Conservation (phyloP, 257 asterid genomes). For the Solanum pimpinellifolium region DNA sequence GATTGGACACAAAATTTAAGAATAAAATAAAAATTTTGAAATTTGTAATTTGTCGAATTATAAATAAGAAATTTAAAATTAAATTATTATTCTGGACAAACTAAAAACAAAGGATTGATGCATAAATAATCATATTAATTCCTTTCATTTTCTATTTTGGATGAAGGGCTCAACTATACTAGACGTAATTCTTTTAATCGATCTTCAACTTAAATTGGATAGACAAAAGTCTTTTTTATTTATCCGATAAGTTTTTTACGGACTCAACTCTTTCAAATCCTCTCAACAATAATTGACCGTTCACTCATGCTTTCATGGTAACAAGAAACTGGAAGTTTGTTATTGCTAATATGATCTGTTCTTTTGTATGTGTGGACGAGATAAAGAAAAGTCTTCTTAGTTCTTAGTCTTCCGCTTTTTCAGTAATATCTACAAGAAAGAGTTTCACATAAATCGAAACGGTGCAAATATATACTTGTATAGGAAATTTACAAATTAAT, state of each 20-base stretch:
- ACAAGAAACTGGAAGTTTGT: too few species aligned
- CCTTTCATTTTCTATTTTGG: not conserved
- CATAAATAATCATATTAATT: not conserved
- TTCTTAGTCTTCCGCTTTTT: too few species aligned
- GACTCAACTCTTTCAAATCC: not conserved
- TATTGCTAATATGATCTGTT: too few species aligned
- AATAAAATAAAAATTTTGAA: too few species aligned
- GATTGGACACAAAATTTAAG: not conserved
- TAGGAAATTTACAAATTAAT: not conserved
- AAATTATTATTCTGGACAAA: too few species aligned
- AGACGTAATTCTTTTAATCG: not conserved
- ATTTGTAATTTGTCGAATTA: too few species aligned
- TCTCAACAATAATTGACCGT: not conserved
- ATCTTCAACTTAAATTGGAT: not conserved
- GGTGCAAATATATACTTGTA: rapidly evolving
- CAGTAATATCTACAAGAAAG: too few species aligned
- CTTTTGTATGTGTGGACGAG: too few species aligned
- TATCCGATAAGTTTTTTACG: too few species aligned
- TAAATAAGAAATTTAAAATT: too few species aligned
- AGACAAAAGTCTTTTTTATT: not conserved
- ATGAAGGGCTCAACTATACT: not conserved
- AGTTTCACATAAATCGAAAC: too few species aligned
- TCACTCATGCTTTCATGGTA: not conserved
- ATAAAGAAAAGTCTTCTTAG: too few species aligned
- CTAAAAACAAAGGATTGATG: not conserved